These are phyloP conservation scores for Pistacia vera DNA, from an alignment of 345 rosid genomes.

Conservation along the genomic window DNA sequence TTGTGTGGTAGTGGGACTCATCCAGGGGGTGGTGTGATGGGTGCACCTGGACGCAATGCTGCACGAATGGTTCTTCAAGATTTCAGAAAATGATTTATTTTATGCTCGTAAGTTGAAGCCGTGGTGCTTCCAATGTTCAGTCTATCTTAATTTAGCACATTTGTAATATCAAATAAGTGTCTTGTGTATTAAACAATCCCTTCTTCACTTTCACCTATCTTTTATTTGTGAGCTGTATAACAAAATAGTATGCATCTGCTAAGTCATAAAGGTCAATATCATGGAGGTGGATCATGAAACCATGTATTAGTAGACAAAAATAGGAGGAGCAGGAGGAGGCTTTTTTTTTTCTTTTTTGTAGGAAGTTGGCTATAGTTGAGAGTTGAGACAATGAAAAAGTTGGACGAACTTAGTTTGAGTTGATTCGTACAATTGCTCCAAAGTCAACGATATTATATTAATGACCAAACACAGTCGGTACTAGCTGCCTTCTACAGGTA, in stretches of 20 bases:
- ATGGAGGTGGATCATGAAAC: no score
- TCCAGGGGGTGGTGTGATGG: conserved; percentile 78
- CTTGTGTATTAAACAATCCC: not conserved
- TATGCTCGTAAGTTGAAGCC: not conserved
- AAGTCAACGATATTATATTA: no score
- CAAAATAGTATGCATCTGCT: no score
- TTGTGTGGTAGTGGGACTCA: conserved; percentile 66
- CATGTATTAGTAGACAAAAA: no score
- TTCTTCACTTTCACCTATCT: not conserved
- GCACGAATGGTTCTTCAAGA: conserved; percentile 50
- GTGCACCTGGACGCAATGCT: conserved; percentile 67
- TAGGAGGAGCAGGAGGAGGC: no score
- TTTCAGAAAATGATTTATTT: conserved; percentile 20
- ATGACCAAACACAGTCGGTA: no score
- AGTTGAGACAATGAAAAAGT: no score
- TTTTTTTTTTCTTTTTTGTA: no score
- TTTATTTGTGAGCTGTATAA: not conserved
- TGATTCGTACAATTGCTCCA: no score
- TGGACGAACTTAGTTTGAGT: no score
- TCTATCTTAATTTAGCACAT: not conserved
- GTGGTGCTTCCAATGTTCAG: not conserved
- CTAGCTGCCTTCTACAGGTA: not conserved
- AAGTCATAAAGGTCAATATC: no score
- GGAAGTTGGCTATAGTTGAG: no score
- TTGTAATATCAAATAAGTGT: not conserved